These are phyloP conservation scores for Populus tomentosa DNA, from an alignment of 441 rosid genomes.

Conservation along the genomic window DNA sequence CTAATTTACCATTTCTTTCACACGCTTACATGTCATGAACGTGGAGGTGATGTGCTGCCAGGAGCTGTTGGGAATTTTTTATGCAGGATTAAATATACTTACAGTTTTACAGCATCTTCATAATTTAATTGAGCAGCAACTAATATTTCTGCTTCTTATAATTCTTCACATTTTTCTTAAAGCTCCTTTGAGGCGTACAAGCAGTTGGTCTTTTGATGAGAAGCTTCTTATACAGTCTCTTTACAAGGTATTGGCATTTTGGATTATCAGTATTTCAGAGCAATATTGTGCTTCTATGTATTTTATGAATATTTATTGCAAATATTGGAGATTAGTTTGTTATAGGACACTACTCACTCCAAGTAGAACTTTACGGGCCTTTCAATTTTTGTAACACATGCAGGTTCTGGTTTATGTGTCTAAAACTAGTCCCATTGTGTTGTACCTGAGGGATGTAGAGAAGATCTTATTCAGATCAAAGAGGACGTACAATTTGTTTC, in stretches of 20 bases:
- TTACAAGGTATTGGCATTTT: constrained; percentile 53
- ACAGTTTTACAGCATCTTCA: background rate
- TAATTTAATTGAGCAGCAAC: background rate
- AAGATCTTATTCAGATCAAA: constrained; percentile 59
- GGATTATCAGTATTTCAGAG: background rate
- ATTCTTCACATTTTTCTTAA: constrained; percentile 5
- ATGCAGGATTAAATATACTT: background rate
- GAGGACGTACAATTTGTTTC: constrained; percentile 64
- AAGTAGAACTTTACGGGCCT: background rate
- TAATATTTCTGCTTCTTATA: background rate
- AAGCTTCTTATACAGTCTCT: constrained; percentile 79
- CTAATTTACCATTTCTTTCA: background rate
- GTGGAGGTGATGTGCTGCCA: background rate
- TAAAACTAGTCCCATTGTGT: constrained; percentile 66
- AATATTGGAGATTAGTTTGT: background rate
- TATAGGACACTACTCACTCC: background rate
- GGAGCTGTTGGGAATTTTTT: background rate
- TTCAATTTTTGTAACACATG: constrained; percentile 8
- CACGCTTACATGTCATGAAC: background rate
- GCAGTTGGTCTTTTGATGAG: constrained; percentile 86
- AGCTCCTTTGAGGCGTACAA: constrained; percentile 66
- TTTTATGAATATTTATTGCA: background rate
- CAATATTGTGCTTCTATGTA: background rate
- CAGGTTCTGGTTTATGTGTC: constrained; percentile 77
- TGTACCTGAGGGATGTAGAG: constrained; percentile 75